Conservation (phyloP, 169 alveolate species). For the Hepatocystis sp. region DNA sequence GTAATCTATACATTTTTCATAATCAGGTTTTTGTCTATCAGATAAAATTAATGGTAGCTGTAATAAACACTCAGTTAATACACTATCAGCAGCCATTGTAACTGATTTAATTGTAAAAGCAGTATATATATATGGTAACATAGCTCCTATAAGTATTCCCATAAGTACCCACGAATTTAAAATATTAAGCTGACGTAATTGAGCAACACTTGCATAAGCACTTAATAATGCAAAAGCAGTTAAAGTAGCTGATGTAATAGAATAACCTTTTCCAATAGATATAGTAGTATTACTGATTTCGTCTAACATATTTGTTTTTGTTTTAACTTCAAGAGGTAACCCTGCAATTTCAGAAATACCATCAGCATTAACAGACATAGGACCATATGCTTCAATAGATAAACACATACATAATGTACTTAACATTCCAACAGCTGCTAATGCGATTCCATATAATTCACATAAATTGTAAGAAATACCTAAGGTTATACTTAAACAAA, state of each 20-base stretch:
- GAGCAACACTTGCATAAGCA: slow-evolving; percentile 91
- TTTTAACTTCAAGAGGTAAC: slow-evolving; percentile 89
- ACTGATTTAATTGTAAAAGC: slow-evolving; percentile 94
- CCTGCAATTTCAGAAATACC: slow-evolving; percentile 95
- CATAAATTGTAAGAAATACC: slow-evolving; percentile 86
- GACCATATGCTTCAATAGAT: slow-evolving; percentile 93
- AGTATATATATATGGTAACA: slow-evolving; percentile 93
- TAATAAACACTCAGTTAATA: slow-evolving; percentile 90
- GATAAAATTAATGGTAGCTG: slow-evolving; percentile 88
- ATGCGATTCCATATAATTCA: slow-evolving; percentile 91
- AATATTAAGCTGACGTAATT: slow-evolving; percentile 79
- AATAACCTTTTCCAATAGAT: slow-evolving; percentile 94
- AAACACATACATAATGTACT: slow-evolving; percentile 90
- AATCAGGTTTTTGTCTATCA: slow-evolving; percentile 88
- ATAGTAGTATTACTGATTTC: slow-evolving; percentile 96
- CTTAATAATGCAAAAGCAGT: slow-evolving; percentile 93
- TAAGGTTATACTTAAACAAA: slow-evolving; percentile 86
- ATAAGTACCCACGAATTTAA: slow-evolving; percentile 89
- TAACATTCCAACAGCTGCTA: slow-evolving; percentile 94
- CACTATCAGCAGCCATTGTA: slow-evolving; percentile 91
- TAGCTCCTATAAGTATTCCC: slow-evolving; percentile 91
- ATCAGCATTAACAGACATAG: slow-evolving; percentile 95
- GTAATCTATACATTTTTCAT: slow-evolving; percentile 88
- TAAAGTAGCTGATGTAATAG: slow-evolving; percentile 94
- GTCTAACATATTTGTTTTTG: slow-evolving; percentile 92